Percentiles rank a stretch among this genome's conserved stretches.
Evolutionary conservation across 495 filamentous ascomycete genomes (phyloP).

Genomic region (Neurospora intermedia): DNA sequence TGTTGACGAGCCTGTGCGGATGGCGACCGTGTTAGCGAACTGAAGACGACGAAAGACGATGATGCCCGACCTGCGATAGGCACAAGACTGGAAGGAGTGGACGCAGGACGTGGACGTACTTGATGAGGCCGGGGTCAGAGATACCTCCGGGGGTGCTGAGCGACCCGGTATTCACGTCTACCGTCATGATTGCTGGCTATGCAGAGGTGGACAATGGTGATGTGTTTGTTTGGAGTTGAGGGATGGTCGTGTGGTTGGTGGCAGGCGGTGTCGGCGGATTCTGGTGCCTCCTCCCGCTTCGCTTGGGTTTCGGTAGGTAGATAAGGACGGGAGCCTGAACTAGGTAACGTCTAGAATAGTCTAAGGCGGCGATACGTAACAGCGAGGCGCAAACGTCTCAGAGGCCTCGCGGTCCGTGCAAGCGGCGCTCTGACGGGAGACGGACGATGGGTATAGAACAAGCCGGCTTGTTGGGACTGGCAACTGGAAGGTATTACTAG

Average conservation of each 20-base stretch:
- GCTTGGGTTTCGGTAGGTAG: neutral
- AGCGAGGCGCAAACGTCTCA: neutral
- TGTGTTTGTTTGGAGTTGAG: neutral
- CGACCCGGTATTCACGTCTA: slow-evolving; percentile 18
- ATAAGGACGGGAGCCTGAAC: neutral
- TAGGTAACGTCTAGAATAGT: neutral
- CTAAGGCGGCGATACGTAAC: neutral
- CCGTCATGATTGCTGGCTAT: slow-evolving; percentile 17
- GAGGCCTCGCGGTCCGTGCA: neutral
- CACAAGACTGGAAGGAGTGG: neutral
- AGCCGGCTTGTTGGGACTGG: neutral
- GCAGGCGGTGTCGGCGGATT: neutral
- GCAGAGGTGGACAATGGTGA: neutral
- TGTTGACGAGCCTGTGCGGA: slow-evolving; percentile 77
- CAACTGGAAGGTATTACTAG: neutral
- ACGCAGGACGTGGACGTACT: slow-evolving; percentile 25
- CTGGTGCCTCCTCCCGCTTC: neutral
- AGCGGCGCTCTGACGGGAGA: neutral
- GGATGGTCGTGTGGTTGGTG: neutral
- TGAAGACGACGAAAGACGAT: slow-evolving; percentile 1
- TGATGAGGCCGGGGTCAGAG: slow-evolving; percentile 50
- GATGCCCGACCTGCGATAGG: slow-evolving; percentile 10
- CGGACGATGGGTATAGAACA: neutral
- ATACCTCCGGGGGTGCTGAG: slow-evolving; percentile 40
- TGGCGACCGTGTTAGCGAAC: slow-evolving; percentile 18